phyloP scores from a whole-genome alignment of 306 rosid species.

The Cucurbita argyrosperma region DNA sequence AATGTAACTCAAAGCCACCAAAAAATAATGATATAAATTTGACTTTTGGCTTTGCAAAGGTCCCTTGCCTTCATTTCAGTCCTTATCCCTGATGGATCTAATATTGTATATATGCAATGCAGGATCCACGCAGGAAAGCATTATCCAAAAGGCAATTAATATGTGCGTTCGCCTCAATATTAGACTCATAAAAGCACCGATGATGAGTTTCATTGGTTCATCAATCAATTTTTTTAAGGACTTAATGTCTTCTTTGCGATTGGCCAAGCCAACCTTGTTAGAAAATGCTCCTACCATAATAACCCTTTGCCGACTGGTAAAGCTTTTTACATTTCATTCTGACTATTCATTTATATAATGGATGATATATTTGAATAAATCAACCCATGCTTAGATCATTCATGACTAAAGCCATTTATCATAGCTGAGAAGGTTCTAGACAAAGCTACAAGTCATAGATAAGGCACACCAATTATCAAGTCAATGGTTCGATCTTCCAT shows the following conservation, averaged over 20 bases:
- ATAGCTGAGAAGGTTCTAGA: not conserved
- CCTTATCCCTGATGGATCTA: not conserved
- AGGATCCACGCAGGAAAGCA: constrained; percentile 4
- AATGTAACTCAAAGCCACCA: not conserved
- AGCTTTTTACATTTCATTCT: not conserved
- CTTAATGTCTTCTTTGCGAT: not conserved
- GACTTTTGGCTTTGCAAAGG: not conserved
- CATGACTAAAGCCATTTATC: not conserved
- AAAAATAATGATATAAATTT: not conserved
- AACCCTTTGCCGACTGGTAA: not conserved
- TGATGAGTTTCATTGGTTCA: not conserved
- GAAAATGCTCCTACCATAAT: not conserved
- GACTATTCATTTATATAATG: not conserved
- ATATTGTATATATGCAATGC: not conserved
- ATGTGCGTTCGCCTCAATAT: not conserved
- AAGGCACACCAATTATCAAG: too few species aligned
- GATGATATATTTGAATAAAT: not conserved
- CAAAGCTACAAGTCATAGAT: not conserved
- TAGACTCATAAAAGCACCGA: not conserved
- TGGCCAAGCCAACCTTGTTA: not conserved
- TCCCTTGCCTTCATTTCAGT: not conserved
- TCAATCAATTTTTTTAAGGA: not conserved
- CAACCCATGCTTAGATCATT: not conserved
- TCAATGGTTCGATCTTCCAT: too few species aligned
- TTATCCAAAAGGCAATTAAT: not conserved